Evolutionary conservation across 352 stramenopile species (phyloP).

Genomic region (Pythium monospermum): DNA sequence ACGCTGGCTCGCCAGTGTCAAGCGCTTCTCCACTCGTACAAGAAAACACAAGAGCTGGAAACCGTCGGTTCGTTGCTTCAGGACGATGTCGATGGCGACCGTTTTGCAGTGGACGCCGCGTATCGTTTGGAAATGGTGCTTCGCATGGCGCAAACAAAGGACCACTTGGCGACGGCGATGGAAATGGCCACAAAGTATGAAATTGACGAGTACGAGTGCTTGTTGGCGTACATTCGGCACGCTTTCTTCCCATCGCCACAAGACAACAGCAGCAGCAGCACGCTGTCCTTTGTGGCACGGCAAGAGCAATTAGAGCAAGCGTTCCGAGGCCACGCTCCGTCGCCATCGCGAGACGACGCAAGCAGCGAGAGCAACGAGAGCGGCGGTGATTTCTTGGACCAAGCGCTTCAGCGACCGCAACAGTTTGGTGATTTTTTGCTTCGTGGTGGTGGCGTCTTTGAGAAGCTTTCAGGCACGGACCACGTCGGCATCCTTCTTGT

Average conservation of each 20-base stretch:
- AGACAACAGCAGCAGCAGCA: neutral
- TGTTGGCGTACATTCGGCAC: conserved; percentile 58
- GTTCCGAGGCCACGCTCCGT: conserved; percentile 37
- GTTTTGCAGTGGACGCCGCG: conserved; percentile 38
- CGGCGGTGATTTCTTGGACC: conserved; percentile 49
- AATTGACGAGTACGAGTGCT: conserved; percentile 55
- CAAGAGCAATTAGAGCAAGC: conserved; percentile 67
- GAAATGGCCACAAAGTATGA: conserved; percentile 68
- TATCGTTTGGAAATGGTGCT: conserved; percentile 52
- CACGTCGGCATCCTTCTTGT: conserved; percentile 68
- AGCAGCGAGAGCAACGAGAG: neutral
- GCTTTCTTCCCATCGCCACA: conserved; percentile 23
- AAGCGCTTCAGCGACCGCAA: conserved; percentile 49
- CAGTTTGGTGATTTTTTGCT: conserved; percentile 60
- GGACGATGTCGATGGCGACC: conserved; percentile 47
- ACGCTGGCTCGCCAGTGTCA: conserved; percentile 45
- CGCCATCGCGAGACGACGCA: no score
- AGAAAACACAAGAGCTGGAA: conserved; percentile 55
- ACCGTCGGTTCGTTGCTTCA: conserved; percentile 61
- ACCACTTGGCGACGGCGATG: conserved; percentile 35
- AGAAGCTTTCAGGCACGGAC: conserved; percentile 49
- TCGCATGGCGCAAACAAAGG: conserved; percentile 43
- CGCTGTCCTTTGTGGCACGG: no score
- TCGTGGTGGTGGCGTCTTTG: conserved; percentile 50
- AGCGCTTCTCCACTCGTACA: conserved; percentile 39